Base-by-base conservation (phyloP, 805 yeast species). In the Cyberlindnera galapagoensis region DNA sequence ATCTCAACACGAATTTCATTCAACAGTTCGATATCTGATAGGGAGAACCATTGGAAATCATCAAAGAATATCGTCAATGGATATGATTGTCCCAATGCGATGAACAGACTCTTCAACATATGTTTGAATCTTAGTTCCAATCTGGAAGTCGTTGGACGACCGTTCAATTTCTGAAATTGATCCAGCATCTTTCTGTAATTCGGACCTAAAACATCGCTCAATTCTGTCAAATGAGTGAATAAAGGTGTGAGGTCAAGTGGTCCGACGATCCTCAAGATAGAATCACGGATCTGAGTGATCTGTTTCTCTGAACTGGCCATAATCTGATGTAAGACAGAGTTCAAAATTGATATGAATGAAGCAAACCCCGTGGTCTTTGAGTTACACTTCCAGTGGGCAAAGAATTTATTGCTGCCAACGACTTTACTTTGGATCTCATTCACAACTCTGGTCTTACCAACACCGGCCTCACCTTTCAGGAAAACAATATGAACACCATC, bases 1-100 rank as follows among this genome's bases (percentile, higher is more conserved):
- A 54, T 51, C 25, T 51, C 52, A 11, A 36, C 31, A 8, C 54
- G 45, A n/a, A 54, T 49, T 9, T 50, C 50, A 19, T 48, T 45
- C 21, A 55, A 27, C 10, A 54, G 46, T 10, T 53, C 46, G 25
- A 55, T 33, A 22, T 54, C 59, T 5, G 51, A 36, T 3, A 39
- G 33, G 7, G 71, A 54, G 34, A 67, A 59, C 62, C 66, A 63
- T 33, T 69, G 71, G 17, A 65, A 42, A 46, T 70, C 72, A 40
- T 70, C 75, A 19, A 67, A 46, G 28, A 65, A 54, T 2, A 70
- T 39, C 0, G 73, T 67, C 24, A 70, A 49, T 3, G 74, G 74
- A 21, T 55, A 56, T 4, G 40, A 34, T 19, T 28, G 41, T 7
- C 66, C 63, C 29, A 70, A 52, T 4, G 71, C 43, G n/a, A 59